Conservation (phyloP, 768 basidiomycete genomes). For the Gelatoporia subvermispora region DNA sequence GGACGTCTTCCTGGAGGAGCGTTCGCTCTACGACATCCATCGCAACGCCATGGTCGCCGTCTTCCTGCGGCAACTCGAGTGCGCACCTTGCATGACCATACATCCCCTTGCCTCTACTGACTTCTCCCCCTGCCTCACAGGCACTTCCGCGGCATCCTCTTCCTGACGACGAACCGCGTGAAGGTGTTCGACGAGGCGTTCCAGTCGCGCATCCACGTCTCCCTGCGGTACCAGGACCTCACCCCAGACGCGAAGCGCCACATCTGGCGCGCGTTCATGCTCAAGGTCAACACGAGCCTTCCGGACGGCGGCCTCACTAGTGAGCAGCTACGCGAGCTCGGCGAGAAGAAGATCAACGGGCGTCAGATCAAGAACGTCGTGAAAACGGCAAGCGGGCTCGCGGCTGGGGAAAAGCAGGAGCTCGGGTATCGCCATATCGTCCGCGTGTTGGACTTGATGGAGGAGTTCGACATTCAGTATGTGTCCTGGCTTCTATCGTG, state of each 20-base stretch:
- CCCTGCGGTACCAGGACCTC: conserved; percentile 60
- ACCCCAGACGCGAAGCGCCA: conserved; percentile 45
- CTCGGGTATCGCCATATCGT: conserved; percentile 47
- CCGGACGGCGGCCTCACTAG: conserved; percentile 29
- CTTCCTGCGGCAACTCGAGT: conserved; percentile 30
- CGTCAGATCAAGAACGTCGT: conserved; percentile 69
- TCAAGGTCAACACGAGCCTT: conserved; percentile 26
- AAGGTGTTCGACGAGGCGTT: conserved; percentile 35
- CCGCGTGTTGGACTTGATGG: conserved; percentile 58
- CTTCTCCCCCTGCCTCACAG: conserved; percentile 1
- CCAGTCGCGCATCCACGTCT: conserved; percentile 22
- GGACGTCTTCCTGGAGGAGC: conserved; percentile 70
- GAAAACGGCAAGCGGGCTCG: conserved; percentile 58
- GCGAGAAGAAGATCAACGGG: conserved; percentile 52
- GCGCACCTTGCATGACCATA: neutral
- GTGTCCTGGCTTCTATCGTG: neutral
- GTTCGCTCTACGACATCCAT: conserved; percentile 57
- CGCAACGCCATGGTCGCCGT: conserved; percentile 73
- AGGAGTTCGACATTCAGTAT: conserved; percentile 39
- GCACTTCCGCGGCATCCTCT: conserved; percentile 33
- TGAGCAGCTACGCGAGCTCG: conserved; percentile 42
- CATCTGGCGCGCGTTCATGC: conserved; percentile 61
- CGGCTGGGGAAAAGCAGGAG: conserved; percentile 41
- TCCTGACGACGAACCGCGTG: conserved; percentile 36
- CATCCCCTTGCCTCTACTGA: neutral